These are phyloP conservation scores for Exserohilum turcica DNA, from an alignment of 2,329 filamentous ascomycete genomes.

Conservation along the genomic window DNA sequence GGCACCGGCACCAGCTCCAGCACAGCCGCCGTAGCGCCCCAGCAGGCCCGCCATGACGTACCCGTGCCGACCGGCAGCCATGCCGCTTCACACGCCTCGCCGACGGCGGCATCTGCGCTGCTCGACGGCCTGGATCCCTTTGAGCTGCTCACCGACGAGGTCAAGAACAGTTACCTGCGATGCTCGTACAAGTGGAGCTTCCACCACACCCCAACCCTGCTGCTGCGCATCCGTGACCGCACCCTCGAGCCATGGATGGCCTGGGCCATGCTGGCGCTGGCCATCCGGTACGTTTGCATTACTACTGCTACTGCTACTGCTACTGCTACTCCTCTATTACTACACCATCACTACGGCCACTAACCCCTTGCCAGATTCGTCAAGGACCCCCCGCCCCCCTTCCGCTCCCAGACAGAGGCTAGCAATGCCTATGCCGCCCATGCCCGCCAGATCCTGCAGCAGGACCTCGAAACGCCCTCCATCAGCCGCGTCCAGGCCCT, in stretches of 20 bases:
- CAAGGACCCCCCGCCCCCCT: slow-evolving; percentile 44
- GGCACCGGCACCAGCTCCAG: too few species aligned
- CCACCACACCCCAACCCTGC: slow-evolving; percentile 49
- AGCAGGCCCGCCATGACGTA: slow-evolving; percentile 30
- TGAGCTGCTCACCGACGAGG: slow-evolving; percentile 49
- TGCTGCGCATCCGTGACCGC: slow-evolving; percentile 46
- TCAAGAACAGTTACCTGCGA: slow-evolving; percentile 49
- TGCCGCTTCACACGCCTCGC: slow-evolving; percentile 27
- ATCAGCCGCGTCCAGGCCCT: slow-evolving; percentile 49
- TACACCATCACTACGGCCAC: background rate
- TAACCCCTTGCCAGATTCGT: slow-evolving; percentile 38
- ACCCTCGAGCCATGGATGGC: slow-evolving; percentile 47
- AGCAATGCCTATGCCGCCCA: slow-evolving; percentile 51
- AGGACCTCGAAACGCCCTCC: slow-evolving; percentile 47
- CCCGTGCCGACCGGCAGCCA: slow-evolving; percentile 33
- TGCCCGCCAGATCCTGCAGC: slow-evolving; percentile 49
- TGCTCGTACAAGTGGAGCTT: slow-evolving; percentile 53
- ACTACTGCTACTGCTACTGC: too few species aligned
- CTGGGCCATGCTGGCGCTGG: slow-evolving; percentile 51
- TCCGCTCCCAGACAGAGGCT: slow-evolving; percentile 46
- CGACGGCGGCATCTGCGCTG: slow-evolving; percentile 33
- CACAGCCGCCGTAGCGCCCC: slow-evolving; percentile 15
- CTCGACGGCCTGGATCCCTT: slow-evolving; percentile 47
- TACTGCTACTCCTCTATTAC: background rate
- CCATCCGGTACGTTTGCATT: slow-evolving; percentile 40